Base-by-base conservation (phyloP, 2,329 filamentous ascomycete species). In the Hypoxylon sp. region DNA sequence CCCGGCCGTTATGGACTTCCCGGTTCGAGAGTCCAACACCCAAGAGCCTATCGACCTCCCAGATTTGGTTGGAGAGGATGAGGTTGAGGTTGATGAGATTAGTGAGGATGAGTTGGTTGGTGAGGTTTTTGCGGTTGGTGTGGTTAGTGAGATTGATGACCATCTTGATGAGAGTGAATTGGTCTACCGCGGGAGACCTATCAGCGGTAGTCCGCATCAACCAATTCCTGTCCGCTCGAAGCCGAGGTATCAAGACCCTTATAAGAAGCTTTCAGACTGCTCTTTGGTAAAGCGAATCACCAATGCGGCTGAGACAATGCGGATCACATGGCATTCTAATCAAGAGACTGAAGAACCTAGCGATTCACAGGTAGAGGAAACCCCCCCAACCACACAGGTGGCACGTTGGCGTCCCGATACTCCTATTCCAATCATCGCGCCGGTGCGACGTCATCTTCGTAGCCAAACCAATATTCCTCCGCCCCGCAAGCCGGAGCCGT, bases 201-300 rank as follows among this genome's bases (percentile, higher is more conserved):
- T 37, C 4, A 46, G 42, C 46, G 2, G n/a, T 35, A 67, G 50
- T 39, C 72, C 13, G 29, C n/a, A 19, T 17, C 50, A 65, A 24
- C 59, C 52, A 35, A 31, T 9, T 10, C 44, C 59, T 17, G 33
- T 57, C 19, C 53, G 35, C 17, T 39, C 35, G n/a, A 56, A 19
- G 13, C 50, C 33, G 26, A 17, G 1, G 9, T 6, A 5, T 31
- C n/a, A 24, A 56, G 6, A 37, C 19, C 17, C 22, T 11, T 11
- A 14, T 9, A 26, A 54, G 19, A 19, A 44, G 31, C 5, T 8
- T 1, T 70, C 68, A 1, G 35, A 22, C 3, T 56, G 62, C 19
- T 68, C 70, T 5, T 60, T 74, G 19, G 61, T 64, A 8, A 63
- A 53, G 47, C 33, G 55, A 19, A 65, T 75, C 2, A 72, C 66